Base-by-base conservation (phyloP, 495 filamentous ascomycete genomes). In the Lasiosphaeria hispida region DNA sequence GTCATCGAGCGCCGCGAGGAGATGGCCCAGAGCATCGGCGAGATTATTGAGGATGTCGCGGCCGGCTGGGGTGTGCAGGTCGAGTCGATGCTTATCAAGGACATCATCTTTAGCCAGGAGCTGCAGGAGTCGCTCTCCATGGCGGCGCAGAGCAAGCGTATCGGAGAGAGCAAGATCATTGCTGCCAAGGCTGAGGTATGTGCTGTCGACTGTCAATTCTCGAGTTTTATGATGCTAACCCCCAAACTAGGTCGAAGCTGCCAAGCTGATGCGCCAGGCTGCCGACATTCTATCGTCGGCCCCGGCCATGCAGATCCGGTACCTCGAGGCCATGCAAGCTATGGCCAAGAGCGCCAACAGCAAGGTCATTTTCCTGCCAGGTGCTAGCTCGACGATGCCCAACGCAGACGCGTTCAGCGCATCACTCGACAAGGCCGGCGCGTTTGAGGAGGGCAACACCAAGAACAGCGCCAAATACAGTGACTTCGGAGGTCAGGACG, bases 101-200 rank as follows among this genome's bases (percentile, higher is more conserved):
- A 99, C 73, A 96, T 99, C 71, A 90, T 97, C 71, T 99, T 99
- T 86, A 89, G 84, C 80, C 83, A 87, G 67, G 94, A 97, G 58
- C 84, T 99, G 34, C 94, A 99, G 73, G 94, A 97, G 58, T 94
- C 89, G n/a, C 83, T 99, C 55, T 94, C 89, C 69, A 99, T 99
- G 94, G 94, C 94, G n/a, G 94, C 94, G n/a, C 92, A 98, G 80
- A 87, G 84, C 77, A 97, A 97, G 87, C 87, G 94, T 52, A 96
- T 97, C 62, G 94, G 95, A 74, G 94, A 98, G 77, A 90, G 86
- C 76, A 98, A 98, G 81, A 92, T 97, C 70, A 97, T 97, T 63
- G 89, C 91, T 36, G 94, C 94, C 53, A 89, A 93, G 64, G 94
- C 94, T 37, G 94, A 99, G 76, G 62, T 61, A 59, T 30, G 55